Evolutionary conservation across 1,284 basidiomycete species (phyloP), one percentile per base, ranked within the genome.

Genomic region (Trametes sp.): DNA sequence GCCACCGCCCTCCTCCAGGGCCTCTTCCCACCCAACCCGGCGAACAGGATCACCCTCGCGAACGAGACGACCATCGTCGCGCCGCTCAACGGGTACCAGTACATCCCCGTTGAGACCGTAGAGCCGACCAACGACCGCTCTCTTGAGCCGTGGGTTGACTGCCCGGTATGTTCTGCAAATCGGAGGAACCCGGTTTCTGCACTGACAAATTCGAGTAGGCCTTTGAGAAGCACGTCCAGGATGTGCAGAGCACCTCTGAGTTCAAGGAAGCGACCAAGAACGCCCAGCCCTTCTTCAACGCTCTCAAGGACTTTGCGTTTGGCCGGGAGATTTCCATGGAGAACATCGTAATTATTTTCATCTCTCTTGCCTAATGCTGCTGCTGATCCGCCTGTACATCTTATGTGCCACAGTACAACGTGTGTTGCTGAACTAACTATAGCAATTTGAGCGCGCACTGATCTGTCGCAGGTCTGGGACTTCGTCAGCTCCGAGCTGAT

Each of bases 21-120:
- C 38, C 79, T 93, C 46, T 94, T 87, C 84, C 92, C 92, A 24
- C 90, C 92, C 24, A 90, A 84, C 73, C 77, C 80, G 41, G 80
- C 83, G 51, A 88, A 90, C 80, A 87, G 84, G 73, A 88, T 89
- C 69, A 79, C 82, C 50, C 85, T 95, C 19, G 93, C 94, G 10
- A 94, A 96, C 69, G 92, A 88, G 64, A 86, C 86, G 16, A 86
- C 81, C 16, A 81, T 96, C 50, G 76, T 86, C 10, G 89, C 92
- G 21, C 92, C 92, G 36, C 83, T 94, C n/a, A 84, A 85, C 10
- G 94, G 94, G 1, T 96, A 95, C 76, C 91, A 93, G 76, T 94
- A 94, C 67, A 83, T 94, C 57, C 91, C 91, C 10, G 89, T 94
- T 38, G 87, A 93, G 78, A 93, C 93, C 8, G 87, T 95, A 50